Evolutionary conservation across 306 rosid genomes (phyloP).

Genomic region (Calophaca sinica): DNA sequence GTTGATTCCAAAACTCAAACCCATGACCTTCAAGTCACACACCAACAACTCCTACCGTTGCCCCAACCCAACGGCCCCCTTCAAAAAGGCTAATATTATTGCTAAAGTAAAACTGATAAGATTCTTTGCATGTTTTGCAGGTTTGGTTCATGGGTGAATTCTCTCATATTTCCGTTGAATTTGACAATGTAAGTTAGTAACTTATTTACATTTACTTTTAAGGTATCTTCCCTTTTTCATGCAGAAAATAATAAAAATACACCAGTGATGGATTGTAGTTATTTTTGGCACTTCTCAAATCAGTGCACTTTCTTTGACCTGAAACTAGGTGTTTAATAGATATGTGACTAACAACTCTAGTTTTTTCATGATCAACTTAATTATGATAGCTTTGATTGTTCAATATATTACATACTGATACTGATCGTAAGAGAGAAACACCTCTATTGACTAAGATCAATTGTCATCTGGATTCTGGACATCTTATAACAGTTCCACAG

Average conservation of each 20-base stretch:
- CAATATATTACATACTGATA: conserved; percentile 4
- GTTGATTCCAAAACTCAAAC: not conserved
- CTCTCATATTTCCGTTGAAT: conserved; percentile 69
- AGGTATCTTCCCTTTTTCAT: not conserved
- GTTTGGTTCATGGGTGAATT: conserved; percentile 88
- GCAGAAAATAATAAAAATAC: not conserved
- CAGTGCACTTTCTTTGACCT: conserved; percentile 33
- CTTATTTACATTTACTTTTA: conserved; percentile 24
- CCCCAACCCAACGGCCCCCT: not conserved
- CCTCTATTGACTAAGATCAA: conserved; percentile 16
- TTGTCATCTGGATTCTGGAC: conserved; percentile 18
- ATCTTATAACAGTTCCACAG: conserved; percentile 30
- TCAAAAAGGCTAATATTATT: not conserved
- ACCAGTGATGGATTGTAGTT: conserved; percentile 8
- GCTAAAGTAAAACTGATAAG: conserved; percentile 30
- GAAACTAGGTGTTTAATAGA: conserved; percentile 32
- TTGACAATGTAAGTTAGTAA: conserved; percentile 68
- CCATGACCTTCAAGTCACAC: not conserved
- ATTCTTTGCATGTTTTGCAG: conserved; percentile 54
- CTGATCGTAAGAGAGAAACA: not conserved
- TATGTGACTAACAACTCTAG: conserved; percentile 7
- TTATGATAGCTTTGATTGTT: conserved; percentile 14
- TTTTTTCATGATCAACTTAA: conserved; percentile 15
- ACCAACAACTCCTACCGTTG: not conserved
- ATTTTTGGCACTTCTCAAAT: conserved; percentile 24